Evolutionary conservation across 2,329 filamentous ascomycete genomes (phyloP).

Genomic region (Fusarium palustre): DNA sequence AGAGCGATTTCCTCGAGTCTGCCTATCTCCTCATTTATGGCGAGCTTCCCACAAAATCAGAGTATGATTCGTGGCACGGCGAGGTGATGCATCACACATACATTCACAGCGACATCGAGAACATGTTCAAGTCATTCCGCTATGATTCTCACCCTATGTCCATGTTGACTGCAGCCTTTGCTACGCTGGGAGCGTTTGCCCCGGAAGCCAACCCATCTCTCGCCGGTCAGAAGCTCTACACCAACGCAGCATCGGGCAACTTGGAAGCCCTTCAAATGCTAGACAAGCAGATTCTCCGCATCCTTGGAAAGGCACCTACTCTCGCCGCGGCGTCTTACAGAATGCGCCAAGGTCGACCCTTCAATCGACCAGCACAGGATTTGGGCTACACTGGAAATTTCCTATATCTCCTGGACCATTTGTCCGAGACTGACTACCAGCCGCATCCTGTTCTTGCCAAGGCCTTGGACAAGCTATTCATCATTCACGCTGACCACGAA

Average conservation of each 20-base stretch:
- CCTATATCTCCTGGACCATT: constrained; percentile 64
- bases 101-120: constrained; percentile 62
- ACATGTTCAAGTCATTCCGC: constrained; percentile 63
- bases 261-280: constrained; percentile 56
- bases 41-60: constrained; percentile 58
- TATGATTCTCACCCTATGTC: constrained; percentile 66
- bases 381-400: constrained; percentile 67
- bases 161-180: constrained; percentile 63
- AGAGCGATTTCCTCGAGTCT: constrained; percentile 62
- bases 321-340: constrained; percentile 64
- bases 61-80: constrained; percentile 57
- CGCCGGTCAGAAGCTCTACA: constrained; percentile 62
- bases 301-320: constrained; percentile 64
- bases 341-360: constrained; percentile 63
- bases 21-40: constrained; percentile 65
- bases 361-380: constrained; percentile 61
- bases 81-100: constrained; percentile 65
- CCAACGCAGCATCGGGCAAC: constrained; percentile 57
- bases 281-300: constrained; percentile 65
- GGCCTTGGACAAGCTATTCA: constrained; percentile 65
- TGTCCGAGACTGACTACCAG: constrained; percentile 59
- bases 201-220: constrained; percentile 64
- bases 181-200: constrained; percentile 62
- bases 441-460: constrained; percentile 63
- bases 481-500: constrained; percentile 69